A percentile compares a stretch with the other conserved stretches of the same genome.
Evolutionary conservation across 805 yeast genomes (phyloP).

Genomic region (Wickerhamomyces tratensis): DNA sequence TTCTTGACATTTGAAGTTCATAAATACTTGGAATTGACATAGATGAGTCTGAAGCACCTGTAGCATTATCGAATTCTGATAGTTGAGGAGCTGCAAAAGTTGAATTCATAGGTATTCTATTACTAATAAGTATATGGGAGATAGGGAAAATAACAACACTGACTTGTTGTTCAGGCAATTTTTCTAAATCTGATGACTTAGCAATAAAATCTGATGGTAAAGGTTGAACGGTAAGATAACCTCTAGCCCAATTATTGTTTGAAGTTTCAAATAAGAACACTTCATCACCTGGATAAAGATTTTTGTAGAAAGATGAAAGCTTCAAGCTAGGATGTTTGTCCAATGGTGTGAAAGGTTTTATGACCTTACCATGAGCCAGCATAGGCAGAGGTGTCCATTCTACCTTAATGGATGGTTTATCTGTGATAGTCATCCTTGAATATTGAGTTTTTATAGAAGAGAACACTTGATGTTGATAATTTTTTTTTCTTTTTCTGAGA

Average conservation of each 20-base stretch:
- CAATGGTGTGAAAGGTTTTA: conserved; percentile 36
- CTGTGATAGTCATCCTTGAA: no score
- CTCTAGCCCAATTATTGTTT: conserved; percentile 66
- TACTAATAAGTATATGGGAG: conserved; percentile 37
- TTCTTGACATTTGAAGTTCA: conserved; percentile 22
- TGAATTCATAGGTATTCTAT: conserved; percentile 30
- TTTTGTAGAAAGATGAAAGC: conserved; percentile 29
- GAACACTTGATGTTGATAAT: no score
- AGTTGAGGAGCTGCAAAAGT: conserved; percentile 21
- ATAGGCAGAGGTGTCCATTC: conserved; percentile 41
- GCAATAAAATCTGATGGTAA: conserved; percentile 63
- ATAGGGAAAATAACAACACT: conserved; percentile 54
- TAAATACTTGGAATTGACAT: conserved; percentile 23
- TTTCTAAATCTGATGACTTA: conserved; percentile 45
- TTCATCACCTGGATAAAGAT: conserved; percentile 70
- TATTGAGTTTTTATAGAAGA: no score
- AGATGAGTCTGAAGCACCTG: conserved; percentile 1
- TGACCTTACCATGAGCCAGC: conserved; percentile 32
- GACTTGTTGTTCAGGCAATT: conserved; percentile 46
- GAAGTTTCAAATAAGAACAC: conserved; percentile 62
- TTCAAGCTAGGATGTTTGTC: conserved; percentile 26
- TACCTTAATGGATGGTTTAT: not conserved
- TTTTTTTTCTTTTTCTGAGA: no score
- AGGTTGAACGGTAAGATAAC: conserved; percentile 61
- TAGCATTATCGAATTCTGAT: conserved; percentile 16